Percentiles rank a stretch among this genome's conserved stretches.
Evolutionary conservation across 768 basidiomycete species (phyloP).

Genomic region (Stropharia rugosoannulata): DNA sequence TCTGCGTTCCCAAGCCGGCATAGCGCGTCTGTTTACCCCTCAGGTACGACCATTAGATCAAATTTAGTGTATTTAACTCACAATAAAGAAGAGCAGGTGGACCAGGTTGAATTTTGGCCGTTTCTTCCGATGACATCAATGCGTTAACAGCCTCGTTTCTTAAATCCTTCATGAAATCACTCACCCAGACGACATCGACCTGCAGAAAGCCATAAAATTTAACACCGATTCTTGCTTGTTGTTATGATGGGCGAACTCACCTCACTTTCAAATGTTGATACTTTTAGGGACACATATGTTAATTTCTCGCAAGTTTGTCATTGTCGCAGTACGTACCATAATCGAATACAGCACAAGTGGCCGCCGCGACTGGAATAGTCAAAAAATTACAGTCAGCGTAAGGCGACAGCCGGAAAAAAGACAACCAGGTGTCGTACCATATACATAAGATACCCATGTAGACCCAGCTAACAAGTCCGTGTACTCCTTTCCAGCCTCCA

Average conservation of each 20-base stretch:
- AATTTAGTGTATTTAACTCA: background rate
- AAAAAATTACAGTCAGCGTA: background rate
- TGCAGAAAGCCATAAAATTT: background rate
- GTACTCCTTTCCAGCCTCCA: background rate
- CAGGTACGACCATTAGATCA: background rate
- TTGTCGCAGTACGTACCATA: background rate
- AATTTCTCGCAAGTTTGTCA: background rate
- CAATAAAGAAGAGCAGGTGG: conserved; percentile 11
- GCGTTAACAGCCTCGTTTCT: background rate
- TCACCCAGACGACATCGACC: conserved; percentile 15
- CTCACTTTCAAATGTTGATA: background rate
- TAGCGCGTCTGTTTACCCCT: conserved; percentile 9
- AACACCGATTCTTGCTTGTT: no score
- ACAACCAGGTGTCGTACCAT: background rate
- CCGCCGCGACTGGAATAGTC: background rate
- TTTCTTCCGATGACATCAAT: conserved; percentile 1
- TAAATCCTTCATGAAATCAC: background rate
- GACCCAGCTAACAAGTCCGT: background rate
- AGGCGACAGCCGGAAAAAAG: background rate
- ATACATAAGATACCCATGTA: background rate
- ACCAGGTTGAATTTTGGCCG: conserved; percentile 11
- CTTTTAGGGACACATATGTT: background rate
- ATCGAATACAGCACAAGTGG: background rate
- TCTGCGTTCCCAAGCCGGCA: conserved; percentile 8
- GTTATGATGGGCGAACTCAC: background rate